Evolutionary conservation across 768 basidiomycete species (phyloP).

Genomic region (Naganishia onofrii): DNA sequence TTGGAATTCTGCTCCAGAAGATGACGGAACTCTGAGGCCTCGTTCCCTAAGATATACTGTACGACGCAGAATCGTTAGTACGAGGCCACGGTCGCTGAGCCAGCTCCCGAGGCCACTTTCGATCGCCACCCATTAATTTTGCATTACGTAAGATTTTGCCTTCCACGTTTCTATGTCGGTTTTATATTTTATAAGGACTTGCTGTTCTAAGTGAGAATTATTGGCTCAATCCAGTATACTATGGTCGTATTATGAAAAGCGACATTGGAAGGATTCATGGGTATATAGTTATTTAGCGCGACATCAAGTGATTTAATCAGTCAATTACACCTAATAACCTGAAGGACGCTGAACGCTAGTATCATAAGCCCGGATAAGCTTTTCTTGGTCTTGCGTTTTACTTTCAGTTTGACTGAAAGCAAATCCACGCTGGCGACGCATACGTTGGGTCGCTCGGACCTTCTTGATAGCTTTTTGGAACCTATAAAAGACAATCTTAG

Average conservation of each 20-base stretch:
- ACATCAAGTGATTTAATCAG: neutral
- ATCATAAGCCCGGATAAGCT: slow-evolving; percentile 55
- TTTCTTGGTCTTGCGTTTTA: slow-evolving; percentile 75
- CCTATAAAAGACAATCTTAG: slow-evolving; percentile 53
- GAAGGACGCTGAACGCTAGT: slow-evolving; percentile 52
- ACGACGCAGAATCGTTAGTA: neutral
- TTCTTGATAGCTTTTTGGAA: slow-evolving; percentile 99
- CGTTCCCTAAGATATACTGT: neutral
- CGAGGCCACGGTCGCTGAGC: neutral
- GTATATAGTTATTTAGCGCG: neutral
- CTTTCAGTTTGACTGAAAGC: slow-evolving; percentile 97
- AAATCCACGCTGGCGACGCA: slow-evolving; percentile 93
- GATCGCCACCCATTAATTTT: too few relatives aligned
- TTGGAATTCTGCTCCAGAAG: neutral
- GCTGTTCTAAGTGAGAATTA: too few relatives aligned
- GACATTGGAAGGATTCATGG: neutral
- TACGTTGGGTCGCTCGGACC: slow-evolving; percentile 94
- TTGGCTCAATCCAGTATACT: too few relatives aligned
- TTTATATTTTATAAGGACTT: too few relatives aligned
- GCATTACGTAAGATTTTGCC: too few relatives aligned
- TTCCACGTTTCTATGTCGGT: too few relatives aligned
- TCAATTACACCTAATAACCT: slow-evolving; percentile 45
- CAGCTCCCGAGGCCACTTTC: neutral
- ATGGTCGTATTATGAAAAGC: too few relatives aligned
- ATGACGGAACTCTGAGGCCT: neutral